These are phyloP conservation scores for Oenanthe sinensis DNA, from an alignment of 129 eudicot genomes.

Conservation along the genomic window DNA sequence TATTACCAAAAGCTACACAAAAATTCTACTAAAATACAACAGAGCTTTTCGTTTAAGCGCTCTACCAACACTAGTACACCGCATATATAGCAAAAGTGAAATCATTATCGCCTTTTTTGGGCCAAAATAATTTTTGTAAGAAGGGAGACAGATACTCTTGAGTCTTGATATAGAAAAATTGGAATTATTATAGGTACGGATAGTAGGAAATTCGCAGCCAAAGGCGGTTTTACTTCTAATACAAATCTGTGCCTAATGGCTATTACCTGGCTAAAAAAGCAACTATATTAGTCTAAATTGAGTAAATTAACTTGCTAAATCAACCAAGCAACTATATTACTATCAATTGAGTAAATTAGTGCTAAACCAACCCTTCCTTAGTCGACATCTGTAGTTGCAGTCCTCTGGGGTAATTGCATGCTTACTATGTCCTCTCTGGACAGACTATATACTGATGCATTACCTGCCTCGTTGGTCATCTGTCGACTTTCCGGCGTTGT, in stretches of 20 bases:
- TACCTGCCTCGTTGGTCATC: slow-evolving; percentile 20
- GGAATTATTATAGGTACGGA: not conserved
- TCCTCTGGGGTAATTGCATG: slow-evolving; percentile 83
- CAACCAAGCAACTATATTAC: not conserved
- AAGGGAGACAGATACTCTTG: not conserved
- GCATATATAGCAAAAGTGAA: no score
- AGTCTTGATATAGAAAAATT: not conserved
- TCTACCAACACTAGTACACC: no score
- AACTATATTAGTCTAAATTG: not conserved
- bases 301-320: not conserved
- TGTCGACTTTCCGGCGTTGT: slow-evolving; percentile 43
- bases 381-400: slow-evolving; percentile 28
- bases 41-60: no score
- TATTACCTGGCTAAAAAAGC: not conserved
- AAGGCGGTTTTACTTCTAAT: not conserved
- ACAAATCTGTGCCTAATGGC: not conserved
- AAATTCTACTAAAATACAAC: not conserved
- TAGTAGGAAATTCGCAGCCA: not conserved
- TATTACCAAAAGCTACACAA: not conserved
- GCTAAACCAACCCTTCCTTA: not conserved
- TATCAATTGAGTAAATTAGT: not conserved
- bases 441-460: slow-evolving; percentile 20
- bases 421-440: slow-evolving; percentile 77
- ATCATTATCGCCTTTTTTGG: no score
- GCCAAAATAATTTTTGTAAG: no score